Evolutionary conservation across 805 yeast species (phyloP), one percentile per base, ranked within the genome.

Genomic region (Tetrapisispora nanseiensis): DNA sequence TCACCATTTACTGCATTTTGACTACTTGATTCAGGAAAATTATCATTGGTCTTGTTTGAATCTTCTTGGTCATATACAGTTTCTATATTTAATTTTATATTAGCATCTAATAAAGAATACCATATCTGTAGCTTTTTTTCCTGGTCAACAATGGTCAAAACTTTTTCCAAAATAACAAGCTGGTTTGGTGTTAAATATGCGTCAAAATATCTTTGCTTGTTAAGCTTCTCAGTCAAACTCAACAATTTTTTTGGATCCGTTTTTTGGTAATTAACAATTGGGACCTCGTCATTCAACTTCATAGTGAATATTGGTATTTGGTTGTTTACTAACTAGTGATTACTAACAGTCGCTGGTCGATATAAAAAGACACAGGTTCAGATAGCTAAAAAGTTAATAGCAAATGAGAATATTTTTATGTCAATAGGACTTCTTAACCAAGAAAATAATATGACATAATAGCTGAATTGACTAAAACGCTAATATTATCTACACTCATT

Each of bases 151-250:
- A 64, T 52, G n/a, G 65, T 59, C 15, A 78, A 57, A 3, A 79
- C 59, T 40, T 65, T 56, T 33, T 69, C 69, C 33, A 79, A 57
- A 1, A 79, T 69, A 40, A 71, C 66, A 48, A 70, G 66, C 54
- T 78, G 84, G 44, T 72, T 76, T n/a, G 74, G 67, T 10, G 78
- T 73, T 45, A 79, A 59, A 51, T 69, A 73, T 37, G 70, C 65
- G 40, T 69, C 71, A 49, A 75, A 73, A 16, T 62, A 59, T 5
- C 71, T 68, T 9, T 64, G 57, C 21, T 53, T 45, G 43, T 62
- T 66, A 18, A 71, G 46, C 42, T 57, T 59, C 18, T 56, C 63
- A 4, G 74, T 59, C 28, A 70, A 48, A 26, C 44, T 40, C 37
- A 61, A 57, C 33, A 72, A 50, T 20, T 56, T 47, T 26, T 48